Evolutionary conservation across 441 rosid genomes (phyloP).

Genomic region (Syzygium malaccense): DNA sequence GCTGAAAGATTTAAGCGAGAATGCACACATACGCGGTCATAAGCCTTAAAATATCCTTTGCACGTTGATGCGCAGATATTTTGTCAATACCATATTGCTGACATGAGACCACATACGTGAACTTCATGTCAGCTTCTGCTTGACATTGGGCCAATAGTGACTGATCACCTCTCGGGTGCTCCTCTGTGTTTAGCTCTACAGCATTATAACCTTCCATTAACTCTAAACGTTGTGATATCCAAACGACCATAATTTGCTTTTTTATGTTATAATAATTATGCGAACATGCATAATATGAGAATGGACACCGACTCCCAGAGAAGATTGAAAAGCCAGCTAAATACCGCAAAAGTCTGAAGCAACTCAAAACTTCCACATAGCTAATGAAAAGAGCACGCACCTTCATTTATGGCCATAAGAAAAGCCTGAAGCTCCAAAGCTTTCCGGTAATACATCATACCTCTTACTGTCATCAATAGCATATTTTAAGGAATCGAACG

Average conservation of each 20-base stretch:
- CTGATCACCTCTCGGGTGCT: conserved; percentile 65
- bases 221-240: conserved; percentile 31
- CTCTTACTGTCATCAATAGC: conserved; percentile 60
- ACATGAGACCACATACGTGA: conserved; percentile 90
- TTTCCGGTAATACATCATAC: conserved; percentile 96
- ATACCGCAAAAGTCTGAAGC: no score
- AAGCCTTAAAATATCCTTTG: conserved; percentile 82
- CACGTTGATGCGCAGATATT: conserved; percentile 70
- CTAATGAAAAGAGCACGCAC: conserved; percentile 19
- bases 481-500: conserved; percentile 5
- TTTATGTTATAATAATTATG: no score
- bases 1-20: background rate
- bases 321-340: background rate
- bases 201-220: conserved; percentile 99
- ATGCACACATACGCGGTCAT: conserved; percentile 54
- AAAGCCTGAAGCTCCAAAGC: conserved; percentile 99
- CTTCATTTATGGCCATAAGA: conserved; percentile 94
- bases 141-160: conserved; percentile 82
- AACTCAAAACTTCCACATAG: background rate
- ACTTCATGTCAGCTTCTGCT: conserved; percentile 98
- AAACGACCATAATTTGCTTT: no score
- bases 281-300: conserved; percentile 6
- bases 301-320: background rate
- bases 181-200: conserved; percentile 65
- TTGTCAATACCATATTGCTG: conserved; percentile 92